phyloP scores from a whole-genome alignment of 148 eudicot genomes.

The Diospyros lotus region DNA sequence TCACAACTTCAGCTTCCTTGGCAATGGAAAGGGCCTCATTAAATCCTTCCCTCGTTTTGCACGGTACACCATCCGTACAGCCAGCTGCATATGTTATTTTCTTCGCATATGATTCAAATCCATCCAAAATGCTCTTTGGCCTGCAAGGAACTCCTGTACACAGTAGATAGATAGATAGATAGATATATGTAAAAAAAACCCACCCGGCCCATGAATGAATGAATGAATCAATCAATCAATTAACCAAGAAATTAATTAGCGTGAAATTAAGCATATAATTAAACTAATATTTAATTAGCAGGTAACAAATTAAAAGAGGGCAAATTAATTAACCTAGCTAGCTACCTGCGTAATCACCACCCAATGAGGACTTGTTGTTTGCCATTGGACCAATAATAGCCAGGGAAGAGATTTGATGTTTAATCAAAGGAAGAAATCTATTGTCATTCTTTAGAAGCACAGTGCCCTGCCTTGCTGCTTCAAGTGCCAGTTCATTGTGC shows the following conservation, averaged over 20 bases:
- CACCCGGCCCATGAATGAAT: too few species aligned
- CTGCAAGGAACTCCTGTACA: conserved; percentile 61
- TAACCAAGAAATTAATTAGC: too few species aligned
- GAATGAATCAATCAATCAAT: too few species aligned
- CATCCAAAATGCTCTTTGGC: conserved; percentile 41
- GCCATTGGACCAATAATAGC: conserved; percentile 71
- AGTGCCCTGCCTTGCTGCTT: conserved; percentile 69
- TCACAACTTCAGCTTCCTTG: conserved; percentile 57
- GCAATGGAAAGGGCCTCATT: conserved; percentile 50
- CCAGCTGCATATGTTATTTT: conserved; percentile 43
- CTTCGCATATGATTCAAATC: conserved; percentile 35
- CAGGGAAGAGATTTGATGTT: conserved; percentile 39
- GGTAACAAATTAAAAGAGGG: conserved; percentile 9
- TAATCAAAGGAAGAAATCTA: conserved; percentile 52
- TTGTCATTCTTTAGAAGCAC: conserved; percentile 74
- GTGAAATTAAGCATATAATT: neutral
- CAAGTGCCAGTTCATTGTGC: conserved; percentile 62
- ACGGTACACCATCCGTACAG: conserved; percentile 38
- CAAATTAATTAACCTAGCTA: neutral
- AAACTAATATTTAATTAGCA: too few species aligned
- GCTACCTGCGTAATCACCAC: conserved; percentile 71
- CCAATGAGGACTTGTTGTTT: conserved; percentile 41
- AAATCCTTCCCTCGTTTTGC: conserved; percentile 47
- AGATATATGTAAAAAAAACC: too few species aligned
- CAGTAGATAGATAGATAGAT: too few species aligned